phyloP scores from a whole-genome alignment of 1,284 basidiomycete species.

The Austroboletus novae-zelandiae region DNA sequence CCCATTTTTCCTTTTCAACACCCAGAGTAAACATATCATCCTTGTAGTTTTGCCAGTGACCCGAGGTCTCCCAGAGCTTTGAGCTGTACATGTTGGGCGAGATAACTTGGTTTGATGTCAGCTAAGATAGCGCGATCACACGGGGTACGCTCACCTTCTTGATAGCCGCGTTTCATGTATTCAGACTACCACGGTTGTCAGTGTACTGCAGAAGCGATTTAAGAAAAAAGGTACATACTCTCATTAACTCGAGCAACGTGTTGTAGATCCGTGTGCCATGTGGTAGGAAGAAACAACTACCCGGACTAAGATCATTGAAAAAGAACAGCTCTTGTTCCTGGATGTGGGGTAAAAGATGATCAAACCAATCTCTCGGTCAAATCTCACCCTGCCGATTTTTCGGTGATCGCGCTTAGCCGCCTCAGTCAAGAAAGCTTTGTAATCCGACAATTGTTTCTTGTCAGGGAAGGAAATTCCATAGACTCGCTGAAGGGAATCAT shows the following conservation, averaged over 20 bases:
- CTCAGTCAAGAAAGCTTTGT: constrained; percentile 95
- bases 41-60: constrained; percentile 97
- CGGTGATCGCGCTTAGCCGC: constrained; percentile 97
- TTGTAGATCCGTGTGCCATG: constrained; percentile 99
- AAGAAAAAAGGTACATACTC: constrained; percentile 50
- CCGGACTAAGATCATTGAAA: constrained; percentile 96
- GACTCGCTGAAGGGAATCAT: constrained; percentile 95
- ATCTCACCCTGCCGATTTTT: constrained; percentile 80
- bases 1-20: constrained; percentile 95
- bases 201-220: not conserved
- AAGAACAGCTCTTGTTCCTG: constrained; percentile 97
- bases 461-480: constrained; percentile 99
- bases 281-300: constrained; percentile 95
- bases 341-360: constrained; percentile 10
- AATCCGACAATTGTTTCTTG: constrained; percentile 92
- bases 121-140: not conserved
- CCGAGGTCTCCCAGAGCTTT: constrained; percentile 98
- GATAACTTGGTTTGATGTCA: constrained; percentile 61
- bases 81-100: constrained; percentile 98
- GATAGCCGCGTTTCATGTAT: constrained; percentile 85
- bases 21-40: constrained; percentile 97
- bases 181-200: constrained; percentile 50
- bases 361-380: constrained; percentile 4
- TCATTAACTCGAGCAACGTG: constrained; percentile 86
- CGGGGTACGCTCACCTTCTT: constrained; percentile 56